A percentile compares a stretch with the other conserved stretches of the same genome.
phyloP scores from a whole-genome alignment of 1,284 basidiomycete genomes.

The Austroboletus olivaceoglutinosus region DNA sequence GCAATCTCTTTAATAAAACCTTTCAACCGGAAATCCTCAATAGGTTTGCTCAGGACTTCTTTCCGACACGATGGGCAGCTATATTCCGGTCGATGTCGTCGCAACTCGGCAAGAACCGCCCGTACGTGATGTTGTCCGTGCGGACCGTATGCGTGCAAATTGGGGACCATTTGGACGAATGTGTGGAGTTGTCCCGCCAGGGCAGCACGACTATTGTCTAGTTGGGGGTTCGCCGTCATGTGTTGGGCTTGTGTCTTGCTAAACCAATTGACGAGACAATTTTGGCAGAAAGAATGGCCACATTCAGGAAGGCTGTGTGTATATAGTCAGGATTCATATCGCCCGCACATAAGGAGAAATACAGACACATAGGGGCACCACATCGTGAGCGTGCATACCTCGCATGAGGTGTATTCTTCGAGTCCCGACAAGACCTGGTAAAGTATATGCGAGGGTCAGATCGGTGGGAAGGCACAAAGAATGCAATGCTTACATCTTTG shows the following conservation, averaged over 20 bases:
- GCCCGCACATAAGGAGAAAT: slow-evolving; percentile 3
- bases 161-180: slow-evolving; percentile 29
- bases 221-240: slow-evolving; percentile 45
- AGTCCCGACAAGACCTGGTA: slow-evolving; percentile 32
- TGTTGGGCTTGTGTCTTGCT: slow-evolving; percentile 49
- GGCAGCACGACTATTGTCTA: slow-evolving; percentile 33
- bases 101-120: slow-evolving; percentile 18
- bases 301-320: slow-evolving; percentile 53
- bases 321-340: slow-evolving; percentile 2
- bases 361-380: slow-evolving; percentile 64
- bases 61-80: slow-evolving; percentile 66
- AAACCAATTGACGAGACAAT: slow-evolving; percentile 69
- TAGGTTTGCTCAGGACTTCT: slow-evolving; percentile 46
- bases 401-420: slow-evolving; percentile 57
- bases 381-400: slow-evolving; percentile 60
- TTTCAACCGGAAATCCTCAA: slow-evolving; percentile 62
- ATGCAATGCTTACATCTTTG: slow-evolving; percentile 6
- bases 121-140: slow-evolving; percentile 25
- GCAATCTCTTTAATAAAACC: slow-evolving; percentile 49
- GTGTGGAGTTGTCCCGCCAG: slow-evolving; percentile 20
- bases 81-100: slow-evolving; percentile 46
- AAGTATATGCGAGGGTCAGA: slow-evolving; percentile 2
- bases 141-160: slow-evolving; percentile 20
- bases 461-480: background rate
- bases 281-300: slow-evolving; percentile 67